Conservation (phyloP, 768 basidiomycete species). For the Serendipita sp. region DNA sequence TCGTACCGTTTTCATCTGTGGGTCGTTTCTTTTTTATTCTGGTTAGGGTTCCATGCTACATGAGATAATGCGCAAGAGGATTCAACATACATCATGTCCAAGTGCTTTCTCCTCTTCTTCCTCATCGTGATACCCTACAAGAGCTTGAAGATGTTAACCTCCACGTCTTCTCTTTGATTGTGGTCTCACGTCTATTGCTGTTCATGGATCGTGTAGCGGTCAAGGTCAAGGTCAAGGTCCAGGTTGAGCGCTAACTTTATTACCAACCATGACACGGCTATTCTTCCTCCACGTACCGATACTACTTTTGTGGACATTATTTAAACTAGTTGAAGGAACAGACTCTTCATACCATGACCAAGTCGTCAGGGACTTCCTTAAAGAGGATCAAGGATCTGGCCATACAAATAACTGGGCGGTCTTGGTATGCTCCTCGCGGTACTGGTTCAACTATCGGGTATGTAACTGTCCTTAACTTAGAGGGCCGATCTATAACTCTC, state of each 20-base stretch:
- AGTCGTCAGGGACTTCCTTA: constrained; percentile 9
- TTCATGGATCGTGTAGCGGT: neutral
- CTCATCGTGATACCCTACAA: constrained; percentile 1
- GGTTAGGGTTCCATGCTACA: too few species aligned
- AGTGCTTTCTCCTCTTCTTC: neutral
- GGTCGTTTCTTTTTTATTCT: too few species aligned
- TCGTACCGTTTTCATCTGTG: too few species aligned
- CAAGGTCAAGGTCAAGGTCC: neutral
- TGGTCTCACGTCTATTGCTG: neutral
- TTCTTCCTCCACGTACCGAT: neutral
- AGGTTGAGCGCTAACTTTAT: neutral
- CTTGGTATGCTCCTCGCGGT: constrained; percentile 79
- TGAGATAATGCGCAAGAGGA: too few species aligned
- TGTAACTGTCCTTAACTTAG: constrained; percentile 16
- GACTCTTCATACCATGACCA: neutral
- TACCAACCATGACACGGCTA: constrained; percentile 1
- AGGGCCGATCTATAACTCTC: neutral
- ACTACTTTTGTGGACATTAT: neutral
- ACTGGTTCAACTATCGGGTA: constrained; percentile 98
- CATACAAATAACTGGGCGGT: constrained; percentile 99
- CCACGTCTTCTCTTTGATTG: neutral
- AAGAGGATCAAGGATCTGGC: constrained; percentile 11
- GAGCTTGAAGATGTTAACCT: neutral
- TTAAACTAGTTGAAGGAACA: neutral
- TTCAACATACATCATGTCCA: too few species aligned